These are phyloP conservation scores for Candida sanyaensis DNA, from an alignment of 1,139 yeast genomes.

Conservation along the genomic window DNA sequence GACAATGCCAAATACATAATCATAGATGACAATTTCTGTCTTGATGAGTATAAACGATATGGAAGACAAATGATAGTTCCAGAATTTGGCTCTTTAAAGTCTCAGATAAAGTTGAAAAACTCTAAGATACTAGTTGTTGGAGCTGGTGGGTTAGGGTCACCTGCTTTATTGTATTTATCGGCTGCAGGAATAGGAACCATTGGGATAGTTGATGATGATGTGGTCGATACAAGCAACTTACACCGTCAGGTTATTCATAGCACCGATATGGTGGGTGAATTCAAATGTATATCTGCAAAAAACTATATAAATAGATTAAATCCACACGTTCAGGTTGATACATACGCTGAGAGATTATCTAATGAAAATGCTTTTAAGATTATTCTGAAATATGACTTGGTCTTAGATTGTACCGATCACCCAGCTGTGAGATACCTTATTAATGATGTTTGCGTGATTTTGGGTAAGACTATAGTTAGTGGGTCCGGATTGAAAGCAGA, in stretches of 20 bases:
- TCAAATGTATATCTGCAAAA: slow-evolving; percentile 80
- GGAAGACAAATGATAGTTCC: slow-evolving; percentile 97
- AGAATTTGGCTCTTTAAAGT: slow-evolving; percentile 54
- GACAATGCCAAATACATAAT: neutral
- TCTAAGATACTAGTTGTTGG: slow-evolving; percentile 79
- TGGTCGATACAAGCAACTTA: slow-evolving; percentile 79
- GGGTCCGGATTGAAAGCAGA: slow-evolving; percentile 93
- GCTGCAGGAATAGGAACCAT: slow-evolving; percentile 88
- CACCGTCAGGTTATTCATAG: slow-evolving; percentile 89
- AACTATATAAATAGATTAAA: slow-evolving; percentile 55
- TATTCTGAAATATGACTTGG: slow-evolving; percentile 64
- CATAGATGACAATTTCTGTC: slow-evolving; percentile 22
- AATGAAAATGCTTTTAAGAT: slow-evolving; percentile 65
- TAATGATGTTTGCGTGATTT: slow-evolving; percentile 78
- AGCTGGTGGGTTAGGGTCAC: slow-evolving; percentile 97
- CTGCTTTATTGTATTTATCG: slow-evolving; percentile 79
- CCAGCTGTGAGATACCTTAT: slow-evolving; percentile 86
- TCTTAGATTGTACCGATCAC: slow-evolving; percentile 93
- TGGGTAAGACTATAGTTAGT: slow-evolving; percentile 74
- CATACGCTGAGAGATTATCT: slow-evolving; percentile 55
- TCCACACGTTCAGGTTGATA: slow-evolving; percentile 59
- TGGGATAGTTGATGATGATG: slow-evolving; percentile 87
- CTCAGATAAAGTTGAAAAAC: slow-evolving; percentile 60
- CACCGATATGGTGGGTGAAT: slow-evolving; percentile 61
- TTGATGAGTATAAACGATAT: slow-evolving; percentile 77